Base-by-base conservation (phyloP, 2,329 filamentous ascomycete genomes). In the Epichloe coenophiala region DNA sequence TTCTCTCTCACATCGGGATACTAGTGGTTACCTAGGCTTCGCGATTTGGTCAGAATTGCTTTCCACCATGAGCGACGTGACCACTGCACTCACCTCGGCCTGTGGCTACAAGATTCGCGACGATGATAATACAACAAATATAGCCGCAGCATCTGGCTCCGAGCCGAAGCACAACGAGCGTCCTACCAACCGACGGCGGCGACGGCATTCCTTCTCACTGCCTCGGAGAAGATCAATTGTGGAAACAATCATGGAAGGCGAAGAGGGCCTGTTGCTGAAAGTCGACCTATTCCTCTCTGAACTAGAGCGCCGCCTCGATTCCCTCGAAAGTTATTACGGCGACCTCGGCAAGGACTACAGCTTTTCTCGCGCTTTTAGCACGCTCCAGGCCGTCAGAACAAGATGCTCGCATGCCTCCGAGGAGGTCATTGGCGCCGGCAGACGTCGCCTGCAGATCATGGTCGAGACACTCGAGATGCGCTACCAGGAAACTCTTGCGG, bases 391-490 rank as follows among this genome's bases (percentile, higher is more conserved):
- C 7, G 90, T 98, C 27, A 83, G 90, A 54, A 83, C 88, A 57
- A 81, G 88, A 59, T 98, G 93, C 67, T 88, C 88, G 39, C 82
- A 90, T 56, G 89, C 91, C 19, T 94, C 90, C 1, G 91, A 88
- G 55, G 91, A 93, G 62, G 79, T 96, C 45, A 80, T 97, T 58
- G 93, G 89, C 51, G 87, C 86, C 38, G 90, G 93, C 21, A 83
- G 87, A 48, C 81, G 88, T 56, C 80, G 89, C 54, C 81, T 94
- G 53, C 86, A 88, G 56, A 80, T 97, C 52, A 83, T 97, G 71
- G 88, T 98, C 36, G 91, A 97, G 60, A 95, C 89, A 1, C 73
- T 98, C 13, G 93, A 98, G 66, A 77, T 77, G 31, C 78, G 87
- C 56, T 98, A 96, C 67, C 84, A 94, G 55, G 87, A 93, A 59